A percentile compares a stretch with the other conserved stretches of the same genome.
phyloP scores from a whole-genome alignment of 2,329 filamentous ascomycete genomes.

The Trichoderma koningiopsis region DNA sequence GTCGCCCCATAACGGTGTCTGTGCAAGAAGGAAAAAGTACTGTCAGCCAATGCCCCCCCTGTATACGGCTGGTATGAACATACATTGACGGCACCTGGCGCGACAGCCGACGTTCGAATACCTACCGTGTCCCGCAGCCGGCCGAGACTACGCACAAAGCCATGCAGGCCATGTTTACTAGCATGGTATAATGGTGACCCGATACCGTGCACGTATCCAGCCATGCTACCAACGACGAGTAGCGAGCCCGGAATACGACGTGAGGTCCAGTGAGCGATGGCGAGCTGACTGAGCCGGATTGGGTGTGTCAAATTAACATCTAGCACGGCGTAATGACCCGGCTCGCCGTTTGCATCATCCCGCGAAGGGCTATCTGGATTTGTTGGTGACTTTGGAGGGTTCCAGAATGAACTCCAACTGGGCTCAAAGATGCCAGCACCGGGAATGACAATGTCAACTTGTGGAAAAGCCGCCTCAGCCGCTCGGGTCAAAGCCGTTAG shows the following conservation, averaged over 20 bases:
- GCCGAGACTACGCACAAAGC: slow-evolving; percentile 4
- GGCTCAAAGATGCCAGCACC: neutral
- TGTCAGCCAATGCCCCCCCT: neutral
- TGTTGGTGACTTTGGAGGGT: neutral
- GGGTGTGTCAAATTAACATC: neutral
- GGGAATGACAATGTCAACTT: neutral
- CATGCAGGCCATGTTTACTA: slow-evolving; percentile 8
- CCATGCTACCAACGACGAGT: neutral
- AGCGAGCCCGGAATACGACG: neutral
- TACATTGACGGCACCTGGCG: slow-evolving; percentile 2
- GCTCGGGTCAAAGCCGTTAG: neutral
- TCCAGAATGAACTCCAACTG: slow-evolving; percentile 4
- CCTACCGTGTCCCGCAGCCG: neutral
- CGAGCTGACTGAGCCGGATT: neutral
- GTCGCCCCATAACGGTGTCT: neutral
- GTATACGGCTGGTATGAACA: neutral
- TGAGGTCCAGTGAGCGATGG: neutral
- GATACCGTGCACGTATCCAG: slow-evolving; percentile 1
- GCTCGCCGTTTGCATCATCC: neutral
- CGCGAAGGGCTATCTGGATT: slow-evolving; percentile 1
- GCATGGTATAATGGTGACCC: slow-evolving; percentile 2
- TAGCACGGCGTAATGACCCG: neutral
- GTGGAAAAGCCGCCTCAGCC: neutral
- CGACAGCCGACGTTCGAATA: neutral
- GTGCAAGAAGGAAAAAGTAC: neutral